Evolutionary conservation across 192 early-diverging fungal genomes (phyloP), one percentile per base, ranked within the genome.

Genomic region (Backusella tuberculispora): DNA sequence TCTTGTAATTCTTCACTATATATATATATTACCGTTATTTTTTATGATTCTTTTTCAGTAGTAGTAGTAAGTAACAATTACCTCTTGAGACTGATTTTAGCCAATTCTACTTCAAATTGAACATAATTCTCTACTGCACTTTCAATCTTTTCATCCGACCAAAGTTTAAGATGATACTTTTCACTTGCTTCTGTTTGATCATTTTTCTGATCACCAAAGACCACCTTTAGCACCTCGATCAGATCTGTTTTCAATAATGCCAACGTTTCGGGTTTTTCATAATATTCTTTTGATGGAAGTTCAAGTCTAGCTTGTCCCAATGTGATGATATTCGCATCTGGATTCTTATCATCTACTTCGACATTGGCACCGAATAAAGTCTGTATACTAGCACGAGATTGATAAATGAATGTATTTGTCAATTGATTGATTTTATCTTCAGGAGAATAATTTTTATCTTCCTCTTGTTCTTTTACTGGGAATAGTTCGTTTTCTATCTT

Each of bases 211-310:
- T 72, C 73, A 4, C 75, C 79, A 21, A 88, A 24, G 5, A 88
- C 70, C 9, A 73, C 46, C 2, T 48, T 34, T 66, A 90, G 73
- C 45, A 88, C 79, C 4, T 86, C 80, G 12, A 74, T 60, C 40
- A 91, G 56, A 12, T 79, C 79, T 14, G 47, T 64, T 71, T 82
- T 66, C 48, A 88, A 91, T 15, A 79, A 50, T 24, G 29, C 60
- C 13, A 90, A 14, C 9, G 83, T 80, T 3, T 86, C 76, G 8
- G 78, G 46, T 8, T 92, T 82, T 17, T 82, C 60, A 77, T 92
- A 92, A 56, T 92, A 92, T 46, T 91, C 85, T 42, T 86, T 91
- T 29, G 88, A 86, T n/a, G 91, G 90, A 42, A 91, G 63, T 38
- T 78, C 84, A n/a, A 92, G 78, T 3, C 86, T 88, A 37, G 42